phyloP scores from a whole-genome alignment of 139 green algal species.

The Diplosphaera chodatii region DNA sequence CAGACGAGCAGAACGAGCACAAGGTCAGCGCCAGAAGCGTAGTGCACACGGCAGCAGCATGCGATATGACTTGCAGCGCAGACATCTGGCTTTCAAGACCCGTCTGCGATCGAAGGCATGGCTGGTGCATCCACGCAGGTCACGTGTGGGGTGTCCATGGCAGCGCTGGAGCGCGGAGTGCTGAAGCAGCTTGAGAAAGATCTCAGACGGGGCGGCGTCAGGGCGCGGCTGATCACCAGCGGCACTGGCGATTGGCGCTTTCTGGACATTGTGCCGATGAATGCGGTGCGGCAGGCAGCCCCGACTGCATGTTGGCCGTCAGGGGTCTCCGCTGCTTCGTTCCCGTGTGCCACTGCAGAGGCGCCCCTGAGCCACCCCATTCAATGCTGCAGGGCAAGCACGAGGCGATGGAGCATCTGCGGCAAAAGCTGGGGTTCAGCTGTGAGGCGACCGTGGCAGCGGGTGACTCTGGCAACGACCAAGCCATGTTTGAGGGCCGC shows the following conservation, averaged over 20 bases:
- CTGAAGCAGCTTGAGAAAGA: not conserved
- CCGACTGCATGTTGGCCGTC: constrained; percentile 30
- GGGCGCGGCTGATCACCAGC: constrained; percentile 30
- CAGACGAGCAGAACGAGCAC: constrained; percentile 69
- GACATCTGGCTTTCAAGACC: no score
- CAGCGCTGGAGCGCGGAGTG: constrained; percentile 16
- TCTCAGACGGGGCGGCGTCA: constrained; percentile 11
- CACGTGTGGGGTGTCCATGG: constrained; percentile 31
- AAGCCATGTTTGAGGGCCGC: constrained; percentile 37
- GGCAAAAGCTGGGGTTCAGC: constrained; percentile 26
- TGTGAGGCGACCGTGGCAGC: constrained; percentile 34
- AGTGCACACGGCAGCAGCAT: no score
- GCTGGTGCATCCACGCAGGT: no score
- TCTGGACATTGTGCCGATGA: constrained; percentile 46
- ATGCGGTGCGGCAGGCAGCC: constrained; percentile 14
- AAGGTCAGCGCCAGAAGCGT: no score
- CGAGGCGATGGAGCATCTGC: constrained; percentile 33
- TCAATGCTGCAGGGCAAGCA: constrained; percentile 18
- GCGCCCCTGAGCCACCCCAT: no score
- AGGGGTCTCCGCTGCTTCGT: no score
- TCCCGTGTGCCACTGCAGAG: no score
- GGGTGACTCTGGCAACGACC: constrained; percentile 52
- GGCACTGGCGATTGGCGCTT: constrained; percentile 52
- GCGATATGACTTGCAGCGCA: no score
- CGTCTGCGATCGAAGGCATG: no score